A percentile compares a stretch with the other conserved stretches of the same genome.
Conservation (phyloP, 352 stramenopile genomes). For the Pythium apleroticum region DNA sequence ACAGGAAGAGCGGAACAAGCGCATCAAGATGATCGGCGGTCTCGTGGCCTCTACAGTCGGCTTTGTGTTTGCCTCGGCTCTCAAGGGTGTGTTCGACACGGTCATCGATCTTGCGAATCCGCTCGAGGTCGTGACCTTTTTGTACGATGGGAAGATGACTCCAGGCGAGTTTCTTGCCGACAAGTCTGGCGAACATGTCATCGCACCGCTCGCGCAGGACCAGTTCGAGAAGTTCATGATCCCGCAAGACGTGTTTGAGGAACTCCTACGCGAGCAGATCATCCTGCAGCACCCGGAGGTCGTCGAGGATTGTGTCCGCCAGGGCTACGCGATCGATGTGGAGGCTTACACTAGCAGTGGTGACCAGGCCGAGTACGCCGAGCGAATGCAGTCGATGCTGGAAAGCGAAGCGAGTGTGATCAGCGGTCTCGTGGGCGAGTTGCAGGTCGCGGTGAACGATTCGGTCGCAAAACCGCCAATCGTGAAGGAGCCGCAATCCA, state of each 20-base stretch:
- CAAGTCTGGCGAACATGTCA: slow-evolving; percentile 2
- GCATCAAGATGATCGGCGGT: slow-evolving; percentile 1
- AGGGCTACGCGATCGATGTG: slow-evolving; percentile 1
- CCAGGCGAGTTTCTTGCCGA: slow-evolving; percentile 17
- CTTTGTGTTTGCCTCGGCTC: slow-evolving; percentile 27
- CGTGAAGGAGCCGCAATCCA: background rate
- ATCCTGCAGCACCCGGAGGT: slow-evolving; percentile 18
- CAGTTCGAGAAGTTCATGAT: slow-evolving; percentile 17
- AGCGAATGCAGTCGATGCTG: background rate
- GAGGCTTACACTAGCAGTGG: background rate
- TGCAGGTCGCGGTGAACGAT: background rate
- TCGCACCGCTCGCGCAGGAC: background rate
- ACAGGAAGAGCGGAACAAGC: background rate
- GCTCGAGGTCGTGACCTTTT: slow-evolving; percentile 26
- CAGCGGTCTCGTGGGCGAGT: background rate
- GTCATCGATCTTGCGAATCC: slow-evolving; percentile 30
- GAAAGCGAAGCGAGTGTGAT: background rate
- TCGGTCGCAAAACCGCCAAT: background rate
- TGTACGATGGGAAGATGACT: slow-evolving; percentile 6
- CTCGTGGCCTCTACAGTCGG: slow-evolving; percentile 3
- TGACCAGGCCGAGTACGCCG: background rate
- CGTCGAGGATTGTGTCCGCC: slow-evolving; percentile 9
- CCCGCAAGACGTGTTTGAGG: slow-evolving; percentile 26
- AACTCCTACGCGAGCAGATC: slow-evolving; percentile 24
- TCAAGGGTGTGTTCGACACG: slow-evolving; percentile 31